These are phyloP conservation scores for Wakefieldia striispora DNA, from an alignment of 768 basidiomycete genomes.

Conservation along the genomic window DNA sequence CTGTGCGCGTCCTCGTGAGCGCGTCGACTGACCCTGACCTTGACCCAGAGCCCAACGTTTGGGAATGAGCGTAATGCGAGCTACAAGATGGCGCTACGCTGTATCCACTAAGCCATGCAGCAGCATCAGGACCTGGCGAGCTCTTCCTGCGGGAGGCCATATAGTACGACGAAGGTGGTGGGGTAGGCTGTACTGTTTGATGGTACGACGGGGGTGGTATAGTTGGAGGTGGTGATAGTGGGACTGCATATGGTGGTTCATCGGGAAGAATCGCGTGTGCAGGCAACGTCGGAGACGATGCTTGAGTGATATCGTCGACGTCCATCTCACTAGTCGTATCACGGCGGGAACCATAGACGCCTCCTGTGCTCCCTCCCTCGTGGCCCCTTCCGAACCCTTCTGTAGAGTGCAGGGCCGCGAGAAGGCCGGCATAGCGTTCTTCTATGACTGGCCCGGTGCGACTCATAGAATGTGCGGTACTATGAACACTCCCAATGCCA, in stretches of 20 bases:
- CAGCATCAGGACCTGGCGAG: conserved; percentile 29
- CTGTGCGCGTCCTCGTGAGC: conserved; percentile 27
- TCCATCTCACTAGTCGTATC: conserved; percentile 8
- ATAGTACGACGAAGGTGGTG: conserved; percentile 28
- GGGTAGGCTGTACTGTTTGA: conserved; percentile 12
- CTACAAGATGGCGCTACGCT: conserved; percentile 23
- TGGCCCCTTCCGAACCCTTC: conserved; percentile 12
- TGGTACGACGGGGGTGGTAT: not conserved
- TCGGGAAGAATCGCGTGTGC: conserved; percentile 11
- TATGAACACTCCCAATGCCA: not conserved
- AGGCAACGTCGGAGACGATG: conserved; percentile 28
- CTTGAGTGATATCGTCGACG: conserved; percentile 10
- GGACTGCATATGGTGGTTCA: conserved; percentile 13
- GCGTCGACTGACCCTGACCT: conserved; percentile 26
- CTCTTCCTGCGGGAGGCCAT: conserved; percentile 15
- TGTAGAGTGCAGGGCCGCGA: conserved; percentile 22
- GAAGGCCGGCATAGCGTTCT: conserved; percentile 28
- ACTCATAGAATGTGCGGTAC: not conserved
- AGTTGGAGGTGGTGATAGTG: conserved; percentile 29
- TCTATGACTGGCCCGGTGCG: conserved; percentile 9
- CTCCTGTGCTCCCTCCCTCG: conserved; percentile 28
- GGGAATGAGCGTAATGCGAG: conserved; percentile 29
- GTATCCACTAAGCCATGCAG: conserved; percentile 25
- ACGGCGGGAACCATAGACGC: conserved; percentile 25
- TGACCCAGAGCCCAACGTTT: conserved; percentile 29